A percentile compares a stretch with the other conserved stretches of the same genome.
Conservation (phyloP, 169 alveolate genomes). For the Eimeria praecox region DNA sequence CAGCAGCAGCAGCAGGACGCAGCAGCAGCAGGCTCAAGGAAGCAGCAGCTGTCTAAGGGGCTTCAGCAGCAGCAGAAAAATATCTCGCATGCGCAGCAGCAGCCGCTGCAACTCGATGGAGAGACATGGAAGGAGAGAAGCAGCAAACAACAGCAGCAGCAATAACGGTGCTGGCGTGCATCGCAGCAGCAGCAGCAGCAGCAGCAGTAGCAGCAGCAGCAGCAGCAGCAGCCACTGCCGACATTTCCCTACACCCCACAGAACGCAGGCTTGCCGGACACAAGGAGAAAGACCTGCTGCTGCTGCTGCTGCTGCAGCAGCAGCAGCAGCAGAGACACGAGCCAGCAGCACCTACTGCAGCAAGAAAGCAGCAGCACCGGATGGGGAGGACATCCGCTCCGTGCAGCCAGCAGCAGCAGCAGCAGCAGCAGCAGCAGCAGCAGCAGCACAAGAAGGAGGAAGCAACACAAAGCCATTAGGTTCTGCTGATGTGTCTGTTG, state of each 20-base stretch:
- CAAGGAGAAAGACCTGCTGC: not conserved
- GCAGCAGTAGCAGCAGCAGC: slow-evolving; percentile 8
- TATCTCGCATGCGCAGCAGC: not conserved
- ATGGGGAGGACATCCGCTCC: not conserved
- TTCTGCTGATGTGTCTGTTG: not conserved
- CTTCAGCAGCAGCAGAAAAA: not conserved
- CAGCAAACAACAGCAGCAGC: not conserved
- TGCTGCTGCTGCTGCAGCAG: slow-evolving; percentile 20
- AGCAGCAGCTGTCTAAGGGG: not conserved
- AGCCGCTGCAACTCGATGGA: slow-evolving; percentile 4
- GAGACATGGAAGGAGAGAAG: not conserved
- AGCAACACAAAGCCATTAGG: not conserved
- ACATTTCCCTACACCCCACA: not conserved
- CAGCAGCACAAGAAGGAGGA: not conserved
- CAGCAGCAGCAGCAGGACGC: slow-evolving; percentile 12
- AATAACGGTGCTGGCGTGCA: not conserved
- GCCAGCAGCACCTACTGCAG: not conserved
- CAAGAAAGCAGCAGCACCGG: not conserved
- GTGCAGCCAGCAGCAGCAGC: not conserved
- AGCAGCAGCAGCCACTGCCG: not conserved
- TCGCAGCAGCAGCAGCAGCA: not conserved
- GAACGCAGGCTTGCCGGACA: not conserved
- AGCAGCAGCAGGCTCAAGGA: not conserved
- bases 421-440: slow-evolving; percentile 2
- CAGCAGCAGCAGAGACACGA: not conserved